Evolutionary conservation across 208 protist genomes (phyloP), one percentile per base, ranked within the genome.

Genomic region (Borovskyia barvae): DNA sequence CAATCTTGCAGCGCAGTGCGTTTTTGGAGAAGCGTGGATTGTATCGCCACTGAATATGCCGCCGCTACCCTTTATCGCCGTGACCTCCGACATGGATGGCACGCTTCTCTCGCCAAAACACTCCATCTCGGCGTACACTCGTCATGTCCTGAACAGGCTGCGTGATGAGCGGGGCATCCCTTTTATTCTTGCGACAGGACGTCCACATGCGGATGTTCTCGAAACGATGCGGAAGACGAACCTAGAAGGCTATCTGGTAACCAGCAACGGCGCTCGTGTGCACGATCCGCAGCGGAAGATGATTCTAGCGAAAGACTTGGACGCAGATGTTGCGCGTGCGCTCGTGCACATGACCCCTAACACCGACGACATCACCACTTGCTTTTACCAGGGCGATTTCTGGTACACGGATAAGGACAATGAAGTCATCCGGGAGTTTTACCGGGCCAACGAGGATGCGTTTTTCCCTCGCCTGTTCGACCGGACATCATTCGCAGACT

Each of bases 41-140:
- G n/a, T n/a, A n/a, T n/a, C n/a, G n/a, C n/a, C n/a, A n/a, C n/a
- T n/a, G n/a, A n/a, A n/a, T n/a, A n/a, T n/a, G n/a, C n/a, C n/a
- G n/a, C n/a, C n/a, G n/a, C n/a, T n/a, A 17, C 52, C 54, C 3
- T 77, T 66, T 42, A 70, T 77, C 6, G 62, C 66, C 4, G 66
- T 72, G 32, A 68, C 62, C 25, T 72, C 70, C 4, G 74, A 88
- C 63, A 76, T 88, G 61, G 74, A 88, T 36, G 77, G 81, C 28
- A 85, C 77, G 11, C 29, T 84, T 19, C 60, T 88, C 15, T 53
- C 28, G 4, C 67, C 71, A 1, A 24, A 73, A 3, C 75, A 84
- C 50, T 51, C 24, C 32, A 48, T 82, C 29, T 58, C 74, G 3
- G 2, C 42, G 25, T 59, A 46, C 26, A 77, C 73, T 0, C 40